These are phyloP conservation scores for Sarcomyxa edulis DNA, from an alignment of 768 basidiomycete genomes.

Conservation along the genomic window DNA sequence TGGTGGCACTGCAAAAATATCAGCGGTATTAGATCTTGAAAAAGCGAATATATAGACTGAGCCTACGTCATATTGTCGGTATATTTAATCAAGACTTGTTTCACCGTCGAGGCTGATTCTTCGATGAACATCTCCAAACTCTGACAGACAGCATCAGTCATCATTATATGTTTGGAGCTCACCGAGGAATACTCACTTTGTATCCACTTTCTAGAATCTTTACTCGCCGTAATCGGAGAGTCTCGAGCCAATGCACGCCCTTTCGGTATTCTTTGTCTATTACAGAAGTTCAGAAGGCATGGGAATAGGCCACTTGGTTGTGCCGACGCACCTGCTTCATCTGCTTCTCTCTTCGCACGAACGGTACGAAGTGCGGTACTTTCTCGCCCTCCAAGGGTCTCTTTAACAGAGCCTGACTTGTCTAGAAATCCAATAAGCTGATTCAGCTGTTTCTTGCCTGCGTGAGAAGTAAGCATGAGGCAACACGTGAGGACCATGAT, in stretches of 20 bases:
- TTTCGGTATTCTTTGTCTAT: conserved; percentile 88
- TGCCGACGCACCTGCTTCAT: conserved; percentile 69
- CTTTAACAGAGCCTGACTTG: conserved; percentile 63
- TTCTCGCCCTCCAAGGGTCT: conserved; percentile 52
- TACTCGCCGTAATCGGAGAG: conserved; percentile 71
- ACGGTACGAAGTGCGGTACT: conserved; percentile 69
- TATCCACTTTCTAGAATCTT: conserved; percentile 83
- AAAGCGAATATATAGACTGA: background rate
- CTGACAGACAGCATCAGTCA: conserved; percentile 28
- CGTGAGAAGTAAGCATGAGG: conserved; percentile 6
- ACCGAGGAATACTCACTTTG: conserved; percentile 43
- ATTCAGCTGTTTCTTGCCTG: conserved; percentile 83
- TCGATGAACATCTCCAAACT: conserved; percentile 77
- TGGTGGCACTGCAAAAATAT: conserved; percentile 62
- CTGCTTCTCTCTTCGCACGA: conserved; percentile 82
- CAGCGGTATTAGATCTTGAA: background rate
- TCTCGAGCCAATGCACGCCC: conserved; percentile 91
- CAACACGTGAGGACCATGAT: background rate
- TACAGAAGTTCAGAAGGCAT: background rate
- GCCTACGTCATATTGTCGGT: conserved; percentile 75
- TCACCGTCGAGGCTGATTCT: conserved; percentile 63
- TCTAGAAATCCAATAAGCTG: conserved; percentile 84
- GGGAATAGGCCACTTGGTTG: conserved; percentile 4
- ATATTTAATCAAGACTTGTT: conserved; percentile 64
- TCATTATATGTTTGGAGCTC: background rate